Conservation (phyloP, 2,329 filamentous ascomycete genomes). For the Pyrenophora teres region DNA sequence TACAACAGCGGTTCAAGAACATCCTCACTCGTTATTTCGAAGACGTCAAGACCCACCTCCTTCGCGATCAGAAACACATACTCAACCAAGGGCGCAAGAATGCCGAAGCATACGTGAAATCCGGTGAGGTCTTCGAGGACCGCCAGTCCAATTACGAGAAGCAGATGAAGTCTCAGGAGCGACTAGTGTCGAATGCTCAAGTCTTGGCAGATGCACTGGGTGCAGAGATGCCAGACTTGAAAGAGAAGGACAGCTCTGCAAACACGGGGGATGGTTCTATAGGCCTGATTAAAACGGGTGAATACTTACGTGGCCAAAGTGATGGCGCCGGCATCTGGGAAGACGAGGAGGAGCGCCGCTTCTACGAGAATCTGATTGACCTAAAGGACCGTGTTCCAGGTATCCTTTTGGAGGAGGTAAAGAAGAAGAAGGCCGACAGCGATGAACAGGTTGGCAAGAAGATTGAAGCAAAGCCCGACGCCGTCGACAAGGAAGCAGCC, state of each 20-base stretch:
- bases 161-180: conserved; percentile 88
- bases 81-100: conserved; percentile 88
- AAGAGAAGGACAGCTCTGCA: conserved; percentile 75
- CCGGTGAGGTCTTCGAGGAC: conserved; percentile 97
- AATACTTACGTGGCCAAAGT: conserved; percentile 86
- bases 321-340: conserved; percentile 97
- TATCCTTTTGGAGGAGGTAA: conserved; percentile 89
- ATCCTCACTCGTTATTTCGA: conserved; percentile 88
- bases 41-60: conserved; percentile 84
- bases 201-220: conserved; percentile 86
- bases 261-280: conserved; percentile 75
- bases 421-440: conserved; percentile 85
- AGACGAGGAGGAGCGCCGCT: conserved; percentile 95
- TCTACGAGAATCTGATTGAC: conserved; percentile 96
- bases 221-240: conserved; percentile 90
- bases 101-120: conserved; percentile 97
- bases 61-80: conserved; percentile 90
- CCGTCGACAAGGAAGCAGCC: conserved; percentile 49
- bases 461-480: conserved; percentile 54
- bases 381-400: conserved; percentile 93
- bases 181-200: conserved; percentile 86
- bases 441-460: conserved; percentile 86
- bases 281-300: conserved; percentile 89
- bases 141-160: conserved; percentile 95
- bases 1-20: conserved; percentile 84